Evolutionary conservation across 345 rosid species (phyloP), one percentile per base, ranked within the genome.

Genomic region (Sisymbrium irio): DNA sequence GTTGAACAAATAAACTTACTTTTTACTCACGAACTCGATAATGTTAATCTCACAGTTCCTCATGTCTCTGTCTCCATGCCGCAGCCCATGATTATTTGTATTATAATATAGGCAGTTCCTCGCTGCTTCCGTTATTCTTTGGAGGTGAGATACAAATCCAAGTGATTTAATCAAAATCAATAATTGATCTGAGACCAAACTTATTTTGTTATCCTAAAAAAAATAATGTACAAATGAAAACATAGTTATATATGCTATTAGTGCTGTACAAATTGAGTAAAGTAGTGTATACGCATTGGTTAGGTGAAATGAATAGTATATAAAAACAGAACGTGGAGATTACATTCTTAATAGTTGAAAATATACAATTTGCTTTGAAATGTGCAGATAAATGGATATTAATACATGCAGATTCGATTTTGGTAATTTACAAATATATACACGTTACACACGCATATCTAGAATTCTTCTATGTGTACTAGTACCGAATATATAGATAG

Each of bases 301-400:
- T 71, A 18, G 71, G 79, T 69, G 75, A 56, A 69, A 62, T 1
- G 61, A 63, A 63, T 69, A 69, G 19, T 69, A 55, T 76, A 76
- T 27, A 47, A 45, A 19, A 62, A 55, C 59, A 36, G 18, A 69
- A 76, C 75, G 79, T 76, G 79, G 28, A 44, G 49, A 76, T 37
- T 18, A 53, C 51, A 69, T 53, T 62, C 42, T 67, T 67, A 32
- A 67, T 50, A 57, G 5, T 63, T 0, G 53, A 50, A 50, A 49
- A 32, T 62, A 4, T 32, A 59, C 5, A 39, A 5, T 8, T 30
- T 30, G 49, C 6, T 60, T 39, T 32, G 11, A 58, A 75, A 35
- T 76, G 27, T 62, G 65, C 64, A 69, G 45, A 17, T 33, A 18
- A 22, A 13, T 53, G 51, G 11, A 28, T 30, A 51, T 20, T 18